Evolutionary conservation across 257 asterid genomes (phyloP).

Genomic region (Solanum clarkiae): DNA sequence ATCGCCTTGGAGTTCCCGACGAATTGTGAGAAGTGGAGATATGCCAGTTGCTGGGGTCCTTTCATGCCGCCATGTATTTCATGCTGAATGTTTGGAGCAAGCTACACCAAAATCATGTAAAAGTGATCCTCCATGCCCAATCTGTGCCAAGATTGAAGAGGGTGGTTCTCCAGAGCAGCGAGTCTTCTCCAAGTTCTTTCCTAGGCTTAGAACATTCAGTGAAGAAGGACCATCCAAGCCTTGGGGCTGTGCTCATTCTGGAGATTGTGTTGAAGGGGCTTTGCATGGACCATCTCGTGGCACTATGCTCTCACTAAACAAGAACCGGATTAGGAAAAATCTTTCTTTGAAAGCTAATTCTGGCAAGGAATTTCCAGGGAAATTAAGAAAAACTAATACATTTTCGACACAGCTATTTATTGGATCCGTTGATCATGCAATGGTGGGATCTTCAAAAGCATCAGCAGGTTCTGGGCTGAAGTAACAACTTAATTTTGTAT

Average conservation of each 20-base stretch:
- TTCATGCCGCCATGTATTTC: conserved; percentile 84
- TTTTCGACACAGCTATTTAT: conserved; percentile 43
- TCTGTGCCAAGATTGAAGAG: conserved; percentile 54
- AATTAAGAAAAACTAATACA: conserved; percentile 42
- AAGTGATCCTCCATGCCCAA: conserved; percentile 89
- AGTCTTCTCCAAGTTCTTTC: conserved; percentile 50
- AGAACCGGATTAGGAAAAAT: conserved; percentile 47
- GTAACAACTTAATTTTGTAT: conserved; percentile 7
- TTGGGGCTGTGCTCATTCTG: conserved; percentile 79
- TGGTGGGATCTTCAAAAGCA: conserved; percentile 45
- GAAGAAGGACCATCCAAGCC: conserved; percentile 69
- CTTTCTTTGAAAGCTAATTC: conserved; percentile 43
- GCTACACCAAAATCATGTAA: conserved; percentile 70
- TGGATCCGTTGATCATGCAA: conserved; percentile 45
- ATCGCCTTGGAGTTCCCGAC: conserved; percentile 87
- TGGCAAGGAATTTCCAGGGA: conserved; percentile 58
- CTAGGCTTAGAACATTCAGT: conserved; percentile 45
- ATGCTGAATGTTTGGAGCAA: conserved; percentile 92
- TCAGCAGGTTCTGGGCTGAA: conserved; percentile 19
- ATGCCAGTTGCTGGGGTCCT: conserved; percentile 95
- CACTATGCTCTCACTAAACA: conserved; percentile 55
- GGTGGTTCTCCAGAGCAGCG: conserved; percentile 52
- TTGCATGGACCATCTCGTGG: conserved; percentile 45
- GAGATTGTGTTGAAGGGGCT: conserved; percentile 87
- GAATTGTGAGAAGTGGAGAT: conserved; percentile 74